Percentiles rank a stretch among this genome's conserved stretches.
These are phyloP conservation scores for Pilaira anomala DNA, from an alignment of 192 early-diverging fungal genomes.

Conservation along the genomic window DNA sequence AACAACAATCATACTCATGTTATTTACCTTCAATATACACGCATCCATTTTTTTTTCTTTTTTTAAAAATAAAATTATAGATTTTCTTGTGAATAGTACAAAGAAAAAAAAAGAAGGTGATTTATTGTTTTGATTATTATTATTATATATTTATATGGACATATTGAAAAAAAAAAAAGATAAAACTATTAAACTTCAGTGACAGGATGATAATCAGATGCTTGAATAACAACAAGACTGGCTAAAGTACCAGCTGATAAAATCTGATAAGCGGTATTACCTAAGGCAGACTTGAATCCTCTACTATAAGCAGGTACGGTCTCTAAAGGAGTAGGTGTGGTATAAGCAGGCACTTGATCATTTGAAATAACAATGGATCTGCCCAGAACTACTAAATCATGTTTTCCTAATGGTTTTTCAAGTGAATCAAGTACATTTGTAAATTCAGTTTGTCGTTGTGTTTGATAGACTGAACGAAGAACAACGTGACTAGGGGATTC, in stretches of 20 bases:
- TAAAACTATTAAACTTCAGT: no score
- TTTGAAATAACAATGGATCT: not conserved
- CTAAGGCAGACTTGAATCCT: not conserved
- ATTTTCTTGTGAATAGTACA: no score
- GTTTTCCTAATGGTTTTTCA: not conserved
- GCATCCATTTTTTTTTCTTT: no score
- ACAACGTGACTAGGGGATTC: not conserved
- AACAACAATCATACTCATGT: no score
- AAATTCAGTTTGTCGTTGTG: no score
- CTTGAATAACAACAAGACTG: constrained; percentile 13
- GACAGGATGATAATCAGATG: not conserved
- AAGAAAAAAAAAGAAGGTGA: no score
- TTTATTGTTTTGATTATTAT: no score
- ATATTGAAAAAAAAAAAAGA: no score
- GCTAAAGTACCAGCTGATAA: constrained; percentile 8
- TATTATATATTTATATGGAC: no score
- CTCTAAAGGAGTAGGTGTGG: constrained; percentile 5
- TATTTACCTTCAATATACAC: no score
- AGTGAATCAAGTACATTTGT: not conserved
- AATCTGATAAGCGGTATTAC: constrained; percentile 5
- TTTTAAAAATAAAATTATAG: no score
- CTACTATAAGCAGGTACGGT: not conserved
- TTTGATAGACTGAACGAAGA: not conserved
- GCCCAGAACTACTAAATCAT: not conserved
- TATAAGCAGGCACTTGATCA: not conserved